Evolutionary conservation across 2,329 filamentous ascomycete species (phyloP), one percentile per base, ranked within the genome.

Genomic region (Fusarium sp.): DNA sequence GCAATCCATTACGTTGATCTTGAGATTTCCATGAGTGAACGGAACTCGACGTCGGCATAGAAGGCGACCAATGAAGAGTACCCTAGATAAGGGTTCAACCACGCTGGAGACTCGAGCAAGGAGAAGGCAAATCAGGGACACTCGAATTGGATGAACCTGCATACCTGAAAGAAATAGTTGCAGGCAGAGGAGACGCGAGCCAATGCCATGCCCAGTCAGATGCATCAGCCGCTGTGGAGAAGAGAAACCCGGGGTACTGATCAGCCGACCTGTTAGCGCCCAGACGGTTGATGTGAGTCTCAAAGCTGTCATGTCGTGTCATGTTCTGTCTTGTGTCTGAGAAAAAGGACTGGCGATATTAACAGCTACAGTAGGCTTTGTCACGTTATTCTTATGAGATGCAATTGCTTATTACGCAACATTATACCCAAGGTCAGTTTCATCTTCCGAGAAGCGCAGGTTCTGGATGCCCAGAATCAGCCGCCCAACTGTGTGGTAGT

Each of bases 141-240:
- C 47, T 64, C 30, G 22, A 49, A 65, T 61, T 62, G 52, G 67
- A 72, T 65, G 56, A 56, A 57, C 60, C 51, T 71, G 54, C 57
- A 62, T 70, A 51, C 41, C 60, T 55, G 55, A 25, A 53, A 48
- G 51, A 52, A 67, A 67, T 62, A 63, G 49, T 57, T 60, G 60
- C 60, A 73, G 68, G 29, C 58, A 65, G 62, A 63, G 60, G 51
- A 62, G 62, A 71, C 68, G 72, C 70, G 62, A 41, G 53, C 62
- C 61, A 65, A 65, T 65, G 38, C 24, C 32, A 41, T 40, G 53
- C 66, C 65, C 62, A 69, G 62, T 52, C 58, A 74, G 55, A 63
- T 67, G 66, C 64, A 62, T 67, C 71, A 73, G 69, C 74, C 71
- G 66, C 60, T 73, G 72, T 76, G 74, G 74, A 62, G 69, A 69